These are phyloP conservation scores for Metarhizium sp. DNA, from an alignment of 2,329 filamentous ascomycete genomes.

Conservation along the genomic window DNA sequence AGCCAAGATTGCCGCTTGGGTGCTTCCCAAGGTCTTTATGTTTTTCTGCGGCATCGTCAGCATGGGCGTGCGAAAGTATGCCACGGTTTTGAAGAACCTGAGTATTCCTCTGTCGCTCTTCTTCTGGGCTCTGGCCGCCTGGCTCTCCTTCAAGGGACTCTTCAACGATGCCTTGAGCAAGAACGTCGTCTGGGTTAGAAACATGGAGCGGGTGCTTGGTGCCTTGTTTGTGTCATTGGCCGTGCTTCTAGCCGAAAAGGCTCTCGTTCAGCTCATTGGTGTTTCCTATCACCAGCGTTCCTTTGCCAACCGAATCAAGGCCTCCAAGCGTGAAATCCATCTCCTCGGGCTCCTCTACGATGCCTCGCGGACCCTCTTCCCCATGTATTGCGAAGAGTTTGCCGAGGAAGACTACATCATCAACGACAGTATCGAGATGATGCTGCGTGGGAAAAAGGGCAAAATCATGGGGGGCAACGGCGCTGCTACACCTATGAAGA, in stretches of 20 bases:
- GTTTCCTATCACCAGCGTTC: conserved; percentile 80
- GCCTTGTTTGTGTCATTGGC: conserved; percentile 59
- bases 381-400: conserved; percentile 87
- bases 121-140: conserved; percentile 56
- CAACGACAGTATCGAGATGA: conserved; percentile 69
- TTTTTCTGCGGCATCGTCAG: conserved; percentile 61
- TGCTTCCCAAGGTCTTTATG: conserved; percentile 54
- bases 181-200: conserved; percentile 42
- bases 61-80: conserved; percentile 62
- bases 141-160: conserved; percentile 51
- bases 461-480: conserved; percentile 36
- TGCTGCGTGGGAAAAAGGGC: conserved; percentile 46
- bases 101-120: conserved; percentile 60
- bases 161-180: conserved; percentile 26
- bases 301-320: conserved; percentile 73
- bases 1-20: conserved; percentile 54
- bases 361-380: conserved; percentile 79
- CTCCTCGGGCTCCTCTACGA: conserved; percentile 83
- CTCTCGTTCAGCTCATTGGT: conserved; percentile 72
- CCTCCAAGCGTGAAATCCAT: conserved; percentile 78
- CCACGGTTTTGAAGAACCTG: conserved; percentile 52
- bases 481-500: conserved; percentile 64
- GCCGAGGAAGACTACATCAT: conserved; percentile 87
- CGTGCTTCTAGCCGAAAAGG: conserved; percentile 67
- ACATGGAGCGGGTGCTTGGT: conserved; percentile 55